These are phyloP conservation scores for Pugionium cornutum DNA, from an alignment of 345 rosid species.

Conservation along the genomic window DNA sequence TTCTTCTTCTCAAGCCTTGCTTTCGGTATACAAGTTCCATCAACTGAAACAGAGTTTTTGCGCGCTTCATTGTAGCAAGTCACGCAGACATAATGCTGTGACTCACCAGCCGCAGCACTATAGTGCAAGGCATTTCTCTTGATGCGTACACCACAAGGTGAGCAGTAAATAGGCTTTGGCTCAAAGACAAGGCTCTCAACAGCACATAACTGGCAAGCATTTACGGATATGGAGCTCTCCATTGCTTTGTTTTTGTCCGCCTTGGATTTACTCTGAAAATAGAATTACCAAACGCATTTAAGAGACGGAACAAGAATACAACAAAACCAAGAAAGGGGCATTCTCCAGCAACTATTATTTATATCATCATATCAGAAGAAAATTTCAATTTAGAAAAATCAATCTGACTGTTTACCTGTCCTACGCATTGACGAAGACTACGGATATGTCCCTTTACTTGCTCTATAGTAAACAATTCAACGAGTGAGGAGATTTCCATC, in stretches of 20 bases:
- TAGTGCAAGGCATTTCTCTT: conserved; percentile 97
- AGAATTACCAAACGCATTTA: too few species aligned
- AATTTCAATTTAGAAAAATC: too few species aligned
- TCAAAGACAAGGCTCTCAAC: conserved; percentile 99
- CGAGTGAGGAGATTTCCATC: conserved; percentile 76
- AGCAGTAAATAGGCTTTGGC: conserved; percentile 94
- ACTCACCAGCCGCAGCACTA: conserved; percentile 84
- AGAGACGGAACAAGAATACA: too few species aligned
- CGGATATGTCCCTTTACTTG: conserved; percentile 89
- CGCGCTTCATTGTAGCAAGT: conserved; percentile 95
- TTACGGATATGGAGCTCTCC: conserved; percentile 95
- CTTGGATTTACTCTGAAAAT: conserved; percentile 84
- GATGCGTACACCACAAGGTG: conserved; percentile 93
- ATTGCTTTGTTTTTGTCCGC: conserved; percentile 95
- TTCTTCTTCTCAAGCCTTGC: conserved; percentile 93
- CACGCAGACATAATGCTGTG: conserved; percentile 87
- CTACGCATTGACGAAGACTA: conserved; percentile 99
- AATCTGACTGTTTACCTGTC: conserved; percentile 61
- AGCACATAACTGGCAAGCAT: conserved; percentile 96
- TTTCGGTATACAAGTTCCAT: conserved; percentile 69
- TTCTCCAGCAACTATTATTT: too few species aligned
- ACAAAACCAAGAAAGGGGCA: too few species aligned
- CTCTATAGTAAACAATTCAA: conserved; percentile 93
- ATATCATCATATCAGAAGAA: too few species aligned
- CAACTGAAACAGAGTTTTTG: conserved; percentile 67